Conservation (phyloP, 2,329 filamentous ascomycete genomes). For the Fusarium annulatum region DNA sequence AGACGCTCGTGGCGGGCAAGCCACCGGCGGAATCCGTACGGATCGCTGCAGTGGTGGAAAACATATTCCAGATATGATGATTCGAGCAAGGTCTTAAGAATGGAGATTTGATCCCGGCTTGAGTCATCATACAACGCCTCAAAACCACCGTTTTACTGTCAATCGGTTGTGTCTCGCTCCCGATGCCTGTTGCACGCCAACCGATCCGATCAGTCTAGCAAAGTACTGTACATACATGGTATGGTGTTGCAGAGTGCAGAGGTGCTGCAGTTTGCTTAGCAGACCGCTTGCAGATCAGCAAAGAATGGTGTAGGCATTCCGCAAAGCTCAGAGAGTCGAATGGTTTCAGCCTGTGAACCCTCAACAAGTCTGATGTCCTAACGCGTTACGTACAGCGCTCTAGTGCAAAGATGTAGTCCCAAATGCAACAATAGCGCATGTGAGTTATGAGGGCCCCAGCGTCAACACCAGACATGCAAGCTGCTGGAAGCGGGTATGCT, state of each 20-base stretch:
- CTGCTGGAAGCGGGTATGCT: slow-evolving; percentile 35
- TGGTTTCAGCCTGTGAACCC: slow-evolving; percentile 40
- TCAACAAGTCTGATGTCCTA: slow-evolving; percentile 36
- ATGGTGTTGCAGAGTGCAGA: slow-evolving; percentile 25
- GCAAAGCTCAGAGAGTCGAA: slow-evolving; percentile 24
- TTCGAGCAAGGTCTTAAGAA: slow-evolving; percentile 7
- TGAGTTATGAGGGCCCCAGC: slow-evolving; percentile 25
- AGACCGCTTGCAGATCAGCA: slow-evolving; percentile 42
- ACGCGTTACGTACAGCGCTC: slow-evolving; percentile 30
- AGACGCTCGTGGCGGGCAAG: slow-evolving; percentile 31
- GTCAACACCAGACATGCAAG: slow-evolving; percentile 31
- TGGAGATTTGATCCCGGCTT: slow-evolving; percentile 8
- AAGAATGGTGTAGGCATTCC: slow-evolving; percentile 31
- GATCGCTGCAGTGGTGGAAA: slow-evolving; percentile 20
- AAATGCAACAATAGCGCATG: slow-evolving; percentile 25
- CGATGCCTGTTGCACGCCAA: slow-evolving; percentile 18
- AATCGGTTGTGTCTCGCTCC: slow-evolving; percentile 15
- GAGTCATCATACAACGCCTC: slow-evolving; percentile 19
- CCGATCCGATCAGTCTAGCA: slow-evolving; percentile 14
- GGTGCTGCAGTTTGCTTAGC: slow-evolving; percentile 24
- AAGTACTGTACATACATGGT: background rate
- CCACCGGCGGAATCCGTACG: slow-evolving; percentile 22
- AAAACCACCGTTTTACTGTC: slow-evolving; percentile 23
- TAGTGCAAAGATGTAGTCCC: slow-evolving; percentile 35
- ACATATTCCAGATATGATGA: slow-evolving; percentile 12